These are phyloP conservation scores for Yamadazyma tumulicola DNA, from an alignment of 805 yeast species.

Conservation along the genomic window DNA sequence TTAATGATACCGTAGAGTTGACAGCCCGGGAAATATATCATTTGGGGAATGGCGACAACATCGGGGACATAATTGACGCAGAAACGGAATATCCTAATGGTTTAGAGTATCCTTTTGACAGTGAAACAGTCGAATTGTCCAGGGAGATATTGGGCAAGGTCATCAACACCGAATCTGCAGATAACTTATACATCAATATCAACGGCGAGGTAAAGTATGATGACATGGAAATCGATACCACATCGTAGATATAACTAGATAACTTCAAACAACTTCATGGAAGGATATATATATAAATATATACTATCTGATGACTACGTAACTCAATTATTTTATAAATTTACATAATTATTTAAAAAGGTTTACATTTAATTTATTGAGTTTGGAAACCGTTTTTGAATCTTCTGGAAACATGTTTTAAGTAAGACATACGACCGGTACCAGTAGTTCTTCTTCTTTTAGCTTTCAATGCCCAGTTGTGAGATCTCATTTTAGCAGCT, in stretches of 20 bases:
- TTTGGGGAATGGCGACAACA: constrained; percentile 13
- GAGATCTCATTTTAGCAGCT: constrained; percentile 97
- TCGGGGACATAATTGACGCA: constrained; percentile 20
- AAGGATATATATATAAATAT: neutral
- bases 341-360: constrained; percentile 3
- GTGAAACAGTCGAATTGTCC: constrained; percentile 63
- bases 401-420: constrained; percentile 95
- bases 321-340: constrained; percentile 1
- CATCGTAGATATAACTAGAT: neutral
- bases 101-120: constrained; percentile 58
- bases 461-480: constrained; percentile 99
- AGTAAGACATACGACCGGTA: constrained; percentile 98
- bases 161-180: constrained; percentile 76
- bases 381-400: constrained; percentile 98
- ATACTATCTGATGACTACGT: constrained; percentile 3
- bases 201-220: constrained; percentile 25
- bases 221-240: constrained; percentile 20
- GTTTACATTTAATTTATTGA: constrained; percentile 13
- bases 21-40: constrained; percentile 39
- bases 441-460: constrained; percentile 99
- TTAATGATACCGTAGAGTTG: constrained; percentile 44
- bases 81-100: constrained; percentile 52
- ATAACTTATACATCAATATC: constrained; percentile 67
- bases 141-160: constrained; percentile 65
- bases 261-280: neutral